These are phyloP conservation scores for Phytophthora citrophthora DNA, from an alignment of 352 stramenopile species.

Conservation along the genomic window DNA sequence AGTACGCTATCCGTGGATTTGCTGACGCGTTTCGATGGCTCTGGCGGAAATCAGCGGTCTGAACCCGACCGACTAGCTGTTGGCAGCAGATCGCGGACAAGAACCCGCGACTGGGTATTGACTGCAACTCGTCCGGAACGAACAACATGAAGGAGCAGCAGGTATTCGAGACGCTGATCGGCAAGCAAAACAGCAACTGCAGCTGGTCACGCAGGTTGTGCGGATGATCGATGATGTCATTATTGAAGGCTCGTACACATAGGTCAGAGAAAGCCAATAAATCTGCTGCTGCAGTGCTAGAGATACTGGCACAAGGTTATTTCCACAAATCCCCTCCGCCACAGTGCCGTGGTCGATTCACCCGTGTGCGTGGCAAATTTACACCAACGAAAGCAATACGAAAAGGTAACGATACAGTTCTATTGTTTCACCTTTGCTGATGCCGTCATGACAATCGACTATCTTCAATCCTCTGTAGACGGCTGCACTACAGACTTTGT, in stretches of 20 bases:
- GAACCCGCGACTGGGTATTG: conserved; percentile 96
- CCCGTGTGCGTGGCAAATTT: too few relatives aligned
- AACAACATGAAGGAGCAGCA: conserved; percentile 98
- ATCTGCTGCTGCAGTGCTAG: neutral
- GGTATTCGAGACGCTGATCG: conserved; percentile 99
- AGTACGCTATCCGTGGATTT: conserved; percentile 99
- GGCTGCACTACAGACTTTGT: too few relatives aligned
- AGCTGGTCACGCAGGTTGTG: conserved; percentile 95
- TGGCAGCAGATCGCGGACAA: conserved; percentile 93
- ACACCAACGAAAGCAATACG: too few relatives aligned
- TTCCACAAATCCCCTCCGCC: too few relatives aligned
- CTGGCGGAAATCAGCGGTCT: conserved; percentile 99
- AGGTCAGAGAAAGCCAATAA: conserved; percentile 38
- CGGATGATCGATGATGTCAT: conserved; percentile 99
- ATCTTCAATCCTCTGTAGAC: too few relatives aligned
- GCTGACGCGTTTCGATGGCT: conserved; percentile 99
- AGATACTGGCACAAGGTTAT: too few relatives aligned
- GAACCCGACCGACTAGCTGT: conserved; percentile 98
- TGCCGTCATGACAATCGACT: too few relatives aligned
- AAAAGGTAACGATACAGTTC: too few relatives aligned
- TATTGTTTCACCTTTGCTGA: too few relatives aligned
- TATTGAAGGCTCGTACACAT: conserved; percentile 92
- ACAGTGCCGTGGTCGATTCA: too few relatives aligned
- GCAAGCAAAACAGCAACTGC: conserved; percentile 99
- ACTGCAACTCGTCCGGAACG: conserved; percentile 95